Percentiles rank a stretch among this genome's conserved stretches.
These are phyloP conservation scores for Penicillium frequentans DNA, from an alignment of 2,329 filamentous ascomycete genomes.

Conservation along the genomic window DNA sequence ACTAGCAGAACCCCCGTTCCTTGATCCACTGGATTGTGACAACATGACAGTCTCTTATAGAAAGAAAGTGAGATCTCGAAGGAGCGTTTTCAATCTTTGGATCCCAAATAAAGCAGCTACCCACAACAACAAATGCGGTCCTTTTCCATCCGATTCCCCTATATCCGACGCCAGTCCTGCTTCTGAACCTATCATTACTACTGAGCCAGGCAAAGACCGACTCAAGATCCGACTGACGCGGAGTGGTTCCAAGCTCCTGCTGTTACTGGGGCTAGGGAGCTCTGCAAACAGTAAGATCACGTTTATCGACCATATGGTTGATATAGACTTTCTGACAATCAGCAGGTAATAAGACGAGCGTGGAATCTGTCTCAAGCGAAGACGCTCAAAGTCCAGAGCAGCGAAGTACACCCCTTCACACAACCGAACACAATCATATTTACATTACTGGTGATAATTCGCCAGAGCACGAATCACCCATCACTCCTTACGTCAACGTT, in stretches of 20 bases:
- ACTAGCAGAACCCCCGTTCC: constrained; percentile 2
- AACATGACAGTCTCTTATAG: constrained; percentile 21
- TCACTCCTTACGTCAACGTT: constrained; percentile 1
- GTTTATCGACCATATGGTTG: background rate
- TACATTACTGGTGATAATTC: constrained; percentile 1
- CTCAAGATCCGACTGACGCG: constrained; percentile 33
- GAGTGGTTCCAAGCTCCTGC: constrained; percentile 39
- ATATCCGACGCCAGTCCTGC: constrained; percentile 26
- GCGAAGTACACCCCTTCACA: background rate
- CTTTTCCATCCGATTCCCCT: constrained; percentile 18
- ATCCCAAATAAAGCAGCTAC: constrained; percentile 19
- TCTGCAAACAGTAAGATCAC: constrained; percentile 27
- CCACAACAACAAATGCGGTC: constrained; percentile 12
- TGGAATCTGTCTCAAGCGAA: constrained; percentile 11
- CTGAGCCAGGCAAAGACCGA: constrained; percentile 21
- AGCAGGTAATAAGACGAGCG: constrained; percentile 18
- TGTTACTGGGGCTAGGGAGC: constrained; percentile 33
- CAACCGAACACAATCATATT: background rate
- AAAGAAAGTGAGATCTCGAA: constrained; percentile 21
- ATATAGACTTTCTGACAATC: background rate
- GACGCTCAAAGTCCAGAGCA: background rate
- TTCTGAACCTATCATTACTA: constrained; percentile 18
- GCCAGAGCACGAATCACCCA: constrained; percentile 7
- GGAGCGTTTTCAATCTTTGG: constrained; percentile 26
- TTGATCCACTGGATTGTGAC: background rate